These are phyloP conservation scores for Colletotrichum kahawae DNA, from an alignment of 2,329 filamentous ascomycete species.

Conservation along the genomic window DNA sequence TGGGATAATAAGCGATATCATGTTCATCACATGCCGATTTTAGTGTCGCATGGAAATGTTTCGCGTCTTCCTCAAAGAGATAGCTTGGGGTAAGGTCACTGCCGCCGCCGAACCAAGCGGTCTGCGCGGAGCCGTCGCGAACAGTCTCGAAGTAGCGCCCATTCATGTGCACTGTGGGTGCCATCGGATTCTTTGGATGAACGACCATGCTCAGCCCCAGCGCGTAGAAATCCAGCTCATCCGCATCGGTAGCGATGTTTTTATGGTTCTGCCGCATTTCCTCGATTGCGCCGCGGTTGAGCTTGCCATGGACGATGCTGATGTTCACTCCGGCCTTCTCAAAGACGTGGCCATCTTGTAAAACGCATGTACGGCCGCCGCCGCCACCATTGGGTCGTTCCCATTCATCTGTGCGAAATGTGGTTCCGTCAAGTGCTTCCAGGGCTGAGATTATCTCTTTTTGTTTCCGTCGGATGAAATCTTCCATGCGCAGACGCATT, in stretches of 20 bases:
- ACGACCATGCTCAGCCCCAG: slow-evolving; percentile 90
- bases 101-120: slow-evolving; percentile 98
- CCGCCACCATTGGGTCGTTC: slow-evolving; percentile 85
- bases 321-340: slow-evolving; percentile 97
- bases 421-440: slow-evolving; percentile 80
- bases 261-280: slow-evolving; percentile 70
- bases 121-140: slow-evolving; percentile 78
- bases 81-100: slow-evolving; percentile 93
- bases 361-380: slow-evolving; percentile 89
- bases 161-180: slow-evolving; percentile 97
- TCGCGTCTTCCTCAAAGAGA: slow-evolving; percentile 93
- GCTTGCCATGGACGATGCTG: slow-evolving; percentile 89
- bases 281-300: slow-evolving; percentile 83
- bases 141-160: slow-evolving; percentile 98
- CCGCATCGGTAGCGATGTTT: slow-evolving; percentile 56
- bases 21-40: slow-evolving; percentile 93
- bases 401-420: slow-evolving; percentile 88
- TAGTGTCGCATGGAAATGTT: slow-evolving; percentile 92
- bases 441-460: slow-evolving; percentile 83
- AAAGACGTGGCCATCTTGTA: slow-evolving; percentile 95
- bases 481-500: slow-evolving; percentile 97
- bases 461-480: slow-evolving; percentile 92
- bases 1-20: slow-evolving; percentile 86
- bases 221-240: slow-evolving; percentile 95
- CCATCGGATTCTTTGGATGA: slow-evolving; percentile 94